phyloP scores from a whole-genome alignment of 176 grass and related monocot species.

The Secale cereale region DNA sequence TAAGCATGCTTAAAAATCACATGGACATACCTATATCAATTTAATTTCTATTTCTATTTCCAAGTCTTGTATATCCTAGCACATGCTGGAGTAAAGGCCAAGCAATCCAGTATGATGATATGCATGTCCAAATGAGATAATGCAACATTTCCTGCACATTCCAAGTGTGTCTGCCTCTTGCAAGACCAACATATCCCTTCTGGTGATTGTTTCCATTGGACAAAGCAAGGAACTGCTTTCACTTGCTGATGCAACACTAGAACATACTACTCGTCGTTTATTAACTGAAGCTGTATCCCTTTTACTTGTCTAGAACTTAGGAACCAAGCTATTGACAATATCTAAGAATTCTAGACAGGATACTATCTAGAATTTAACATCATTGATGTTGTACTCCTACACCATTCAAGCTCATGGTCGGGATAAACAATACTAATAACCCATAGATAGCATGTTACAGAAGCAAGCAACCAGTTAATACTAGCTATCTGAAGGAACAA shows the following conservation, averaged over 20 bases:
- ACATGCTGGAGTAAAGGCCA: slow-evolving; percentile 5
- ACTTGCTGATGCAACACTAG: slow-evolving; percentile 7
- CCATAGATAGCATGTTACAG: too few species aligned
- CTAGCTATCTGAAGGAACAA: too few species aligned
- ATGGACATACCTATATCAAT: background rate
- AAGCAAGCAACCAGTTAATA: too few species aligned
- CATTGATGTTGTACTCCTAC: too few species aligned
- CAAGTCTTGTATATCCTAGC: background rate
- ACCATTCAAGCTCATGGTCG: too few species aligned
- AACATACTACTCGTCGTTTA: background rate
- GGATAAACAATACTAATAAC: too few species aligned
- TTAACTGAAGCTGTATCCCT: background rate
- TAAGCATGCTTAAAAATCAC: too few species aligned
- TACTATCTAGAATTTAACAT: background rate
- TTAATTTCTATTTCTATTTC: background rate
- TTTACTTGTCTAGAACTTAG: background rate
- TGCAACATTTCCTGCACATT: background rate
- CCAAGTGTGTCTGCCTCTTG: background rate
- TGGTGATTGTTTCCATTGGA: background rate
- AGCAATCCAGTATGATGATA: background rate
- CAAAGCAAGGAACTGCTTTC: slow-evolving; percentile 22
- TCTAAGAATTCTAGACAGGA: too few species aligned
- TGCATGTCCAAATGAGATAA: background rate
- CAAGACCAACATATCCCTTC: background rate
- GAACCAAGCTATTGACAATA: background rate